phyloP scores from a whole-genome alignment of 805 yeast genomes.

The Blastobotrys attinorum region DNA sequence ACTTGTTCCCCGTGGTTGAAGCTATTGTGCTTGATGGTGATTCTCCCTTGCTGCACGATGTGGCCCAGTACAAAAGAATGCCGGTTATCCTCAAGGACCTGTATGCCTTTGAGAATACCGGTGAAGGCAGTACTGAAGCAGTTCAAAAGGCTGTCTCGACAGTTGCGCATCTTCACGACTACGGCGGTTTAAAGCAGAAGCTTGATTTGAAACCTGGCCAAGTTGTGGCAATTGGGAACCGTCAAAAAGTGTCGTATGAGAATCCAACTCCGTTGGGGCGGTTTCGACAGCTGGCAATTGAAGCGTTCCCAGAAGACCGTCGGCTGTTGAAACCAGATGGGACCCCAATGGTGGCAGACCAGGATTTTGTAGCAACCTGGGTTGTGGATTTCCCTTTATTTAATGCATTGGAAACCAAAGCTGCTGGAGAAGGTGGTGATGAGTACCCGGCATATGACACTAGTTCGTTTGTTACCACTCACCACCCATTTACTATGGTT shows the following conservation, averaged over 20 bases:
- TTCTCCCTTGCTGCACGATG: constrained; percentile 3
- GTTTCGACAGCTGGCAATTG: constrained; percentile 66
- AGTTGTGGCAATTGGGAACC: constrained; percentile 67
- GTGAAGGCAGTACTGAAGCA: not conserved
- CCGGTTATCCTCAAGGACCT: not conserved
- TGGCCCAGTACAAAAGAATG: not conserved
- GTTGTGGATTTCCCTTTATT: constrained; percentile 89
- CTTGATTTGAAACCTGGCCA: constrained; percentile 64
- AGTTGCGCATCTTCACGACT: not conserved
- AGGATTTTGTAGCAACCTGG: constrained; percentile 45
- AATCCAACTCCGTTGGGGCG: constrained; percentile 94
- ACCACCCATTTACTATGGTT: constrained; percentile 97
- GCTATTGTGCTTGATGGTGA: constrained; percentile 46
- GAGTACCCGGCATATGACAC: constrained; percentile 58
- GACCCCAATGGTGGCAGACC: constrained; percentile 1
- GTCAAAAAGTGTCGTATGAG: constrained; percentile 65
- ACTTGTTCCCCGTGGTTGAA: constrained; percentile 63
- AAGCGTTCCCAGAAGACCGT: constrained; percentile 43
- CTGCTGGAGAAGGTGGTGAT: constrained; percentile 15
- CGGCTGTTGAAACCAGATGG: constrained; percentile 31
- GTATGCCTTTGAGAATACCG: not conserved
- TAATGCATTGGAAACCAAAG: constrained; percentile 52
- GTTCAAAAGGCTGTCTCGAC: not conserved
- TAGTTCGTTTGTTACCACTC: constrained; percentile 56
- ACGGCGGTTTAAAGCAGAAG: constrained; percentile 1